Conservation (phyloP, 2,329 filamentous ascomycete genomes). For the Talaromyces sp. region DNA sequence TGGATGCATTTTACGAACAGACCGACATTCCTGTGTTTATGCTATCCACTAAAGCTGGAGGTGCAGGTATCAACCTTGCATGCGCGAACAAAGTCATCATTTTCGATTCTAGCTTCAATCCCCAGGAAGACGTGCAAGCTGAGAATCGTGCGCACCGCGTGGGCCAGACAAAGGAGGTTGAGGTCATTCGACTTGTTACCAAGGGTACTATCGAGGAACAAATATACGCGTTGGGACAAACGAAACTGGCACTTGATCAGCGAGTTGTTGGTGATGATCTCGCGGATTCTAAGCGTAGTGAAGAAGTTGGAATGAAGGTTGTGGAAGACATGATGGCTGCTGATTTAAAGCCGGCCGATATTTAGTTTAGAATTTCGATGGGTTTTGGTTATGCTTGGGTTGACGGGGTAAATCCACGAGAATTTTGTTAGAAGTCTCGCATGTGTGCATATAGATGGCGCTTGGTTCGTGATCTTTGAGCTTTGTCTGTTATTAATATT, state of each 20-base stretch:
- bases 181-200: slow-evolving; percentile 81
- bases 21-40: slow-evolving; percentile 81
- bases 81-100: slow-evolving; percentile 97
- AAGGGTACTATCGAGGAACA: slow-evolving; percentile 85
- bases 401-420: not conserved
- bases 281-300: slow-evolving; percentile 49
- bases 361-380: not conserved
- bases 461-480: not conserved
- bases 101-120: slow-evolving; percentile 96
- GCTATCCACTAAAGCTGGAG: slow-evolving; percentile 87
- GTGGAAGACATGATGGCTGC: slow-evolving; percentile 50
- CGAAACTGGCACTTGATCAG: slow-evolving; percentile 85
- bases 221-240: slow-evolving; percentile 84
- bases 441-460: slow-evolving; percentile 11
- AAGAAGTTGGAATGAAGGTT: slow-evolving; percentile 49
- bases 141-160: slow-evolving; percentile 96
- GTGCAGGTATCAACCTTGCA: slow-evolving; percentile 94
- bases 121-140: slow-evolving; percentile 96
- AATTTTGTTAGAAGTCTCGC: not conserved
- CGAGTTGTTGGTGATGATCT: slow-evolving; percentile 61
- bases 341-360: slow-evolving; percentile 28
- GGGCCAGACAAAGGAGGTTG: slow-evolving; percentile 84
- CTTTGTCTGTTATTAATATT: not conserved
- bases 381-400: not conserved
- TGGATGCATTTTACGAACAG: slow-evolving; percentile 80